A percentile compares a stretch with the other conserved stretches of the same genome.
These are phyloP conservation scores for Nothophytophthora sp. DNA, from an alignment of 352 stramenopile genomes.

Conservation along the genomic window DNA sequence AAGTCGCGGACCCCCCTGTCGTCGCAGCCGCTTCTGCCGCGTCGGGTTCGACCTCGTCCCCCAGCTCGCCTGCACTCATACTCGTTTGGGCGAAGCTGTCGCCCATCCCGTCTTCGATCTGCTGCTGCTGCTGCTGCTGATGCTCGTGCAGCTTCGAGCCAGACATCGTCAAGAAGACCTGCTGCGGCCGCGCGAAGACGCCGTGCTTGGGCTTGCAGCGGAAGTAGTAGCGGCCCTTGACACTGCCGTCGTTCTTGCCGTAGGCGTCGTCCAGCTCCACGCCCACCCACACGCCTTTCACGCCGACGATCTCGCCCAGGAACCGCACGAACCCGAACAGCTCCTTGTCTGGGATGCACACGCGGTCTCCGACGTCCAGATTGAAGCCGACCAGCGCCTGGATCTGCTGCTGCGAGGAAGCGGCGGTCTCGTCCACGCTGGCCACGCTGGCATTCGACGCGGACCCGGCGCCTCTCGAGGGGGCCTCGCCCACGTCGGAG, in stretches of 20 bases:
- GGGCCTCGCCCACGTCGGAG: conserved; percentile 23
- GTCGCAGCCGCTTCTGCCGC: conserved; percentile 19
- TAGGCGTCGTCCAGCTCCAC: conserved; percentile 76
- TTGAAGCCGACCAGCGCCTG: conserved; percentile 37
- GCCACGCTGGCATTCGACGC: conserved; percentile 53
- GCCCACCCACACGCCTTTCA: conserved; percentile 76
- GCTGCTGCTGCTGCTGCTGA: conserved; percentile 40
- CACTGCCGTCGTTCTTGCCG: conserved; percentile 84
- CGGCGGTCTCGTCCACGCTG: conserved; percentile 54
- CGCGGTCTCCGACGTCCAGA: conserved; percentile 68
- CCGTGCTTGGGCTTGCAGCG: conserved; percentile 76
- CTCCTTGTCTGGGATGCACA: conserved; percentile 87
- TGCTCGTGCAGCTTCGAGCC: conserved; percentile 54
- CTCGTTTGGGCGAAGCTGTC: conserved; percentile 23
- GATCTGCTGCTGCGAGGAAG: conserved; percentile 16
- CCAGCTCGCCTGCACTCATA: conserved; percentile 29
- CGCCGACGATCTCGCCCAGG: conserved; percentile 66
- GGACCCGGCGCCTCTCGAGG: conserved; percentile 18
- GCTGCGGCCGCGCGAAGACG: conserved; percentile 75
- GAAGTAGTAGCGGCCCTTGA: conserved; percentile 84
- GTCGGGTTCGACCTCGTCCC: conserved; percentile 19
- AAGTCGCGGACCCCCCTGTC: conserved; percentile 16
- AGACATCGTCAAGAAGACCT: conserved; percentile 75
- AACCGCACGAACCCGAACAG: conserved; percentile 83
- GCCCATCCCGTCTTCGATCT: conserved; percentile 18